Conservation (phyloP, 2,329 filamentous ascomycete species). For the Monilinia fructigena region DNA sequence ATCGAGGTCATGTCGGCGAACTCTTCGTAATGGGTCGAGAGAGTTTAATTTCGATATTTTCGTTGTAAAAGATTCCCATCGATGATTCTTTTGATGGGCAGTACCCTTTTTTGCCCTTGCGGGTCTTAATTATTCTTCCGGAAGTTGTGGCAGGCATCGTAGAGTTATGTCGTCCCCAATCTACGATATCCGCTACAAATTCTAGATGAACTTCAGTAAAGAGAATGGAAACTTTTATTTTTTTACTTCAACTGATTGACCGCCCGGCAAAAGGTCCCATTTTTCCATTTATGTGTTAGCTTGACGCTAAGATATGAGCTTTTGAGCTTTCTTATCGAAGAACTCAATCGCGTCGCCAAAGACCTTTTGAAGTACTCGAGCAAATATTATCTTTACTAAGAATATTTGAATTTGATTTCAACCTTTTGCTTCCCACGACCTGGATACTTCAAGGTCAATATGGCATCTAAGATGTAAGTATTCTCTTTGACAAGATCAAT, state of each 20-base stretch:
- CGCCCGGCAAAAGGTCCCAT: background rate
- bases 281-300: constrained; percentile 2
- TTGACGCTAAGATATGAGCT: constrained; percentile 22
- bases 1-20: constrained; percentile 80
- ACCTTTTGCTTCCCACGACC: background rate
- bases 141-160: constrained; percentile 62
- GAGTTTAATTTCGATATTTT: constrained; percentile 87
- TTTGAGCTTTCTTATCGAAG: constrained; percentile 20
- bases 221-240: constrained; percentile 19
- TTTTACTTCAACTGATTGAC: constrained; percentile 10
- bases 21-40: constrained; percentile 86
- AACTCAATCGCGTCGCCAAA: constrained; percentile 20
- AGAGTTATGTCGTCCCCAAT: constrained; percentile 32
- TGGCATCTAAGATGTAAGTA: constrained; percentile 27
- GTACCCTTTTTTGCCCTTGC: constrained; percentile 70
- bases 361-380: background rate
- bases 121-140: constrained; percentile 66
- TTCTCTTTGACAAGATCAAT: no score
- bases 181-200: constrained; percentile 17
- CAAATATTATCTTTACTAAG: background rate
- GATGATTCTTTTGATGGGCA: constrained; percentile 75
- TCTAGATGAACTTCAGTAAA: background rate
- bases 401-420: background rate
- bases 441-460: background rate
- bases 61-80: constrained; percentile 86